These are phyloP conservation scores for Umbelopsis sp. DNA, from an alignment of 192 early-diverging fungal genomes.

Conservation along the genomic window DNA sequence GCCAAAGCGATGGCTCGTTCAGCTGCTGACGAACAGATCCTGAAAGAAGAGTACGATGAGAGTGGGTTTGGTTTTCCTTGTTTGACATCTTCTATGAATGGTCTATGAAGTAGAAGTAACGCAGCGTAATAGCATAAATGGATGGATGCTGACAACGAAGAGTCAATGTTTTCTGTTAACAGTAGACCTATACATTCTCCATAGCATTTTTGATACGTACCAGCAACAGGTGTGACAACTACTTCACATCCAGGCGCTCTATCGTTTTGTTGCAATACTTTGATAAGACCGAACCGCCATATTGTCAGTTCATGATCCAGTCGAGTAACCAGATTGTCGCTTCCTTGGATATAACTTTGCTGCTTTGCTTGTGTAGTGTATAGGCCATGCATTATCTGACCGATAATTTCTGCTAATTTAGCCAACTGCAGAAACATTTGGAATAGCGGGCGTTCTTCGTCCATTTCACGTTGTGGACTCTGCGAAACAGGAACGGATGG, in stretches of 20 bases:
- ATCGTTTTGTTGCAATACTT: constrained; percentile 24
- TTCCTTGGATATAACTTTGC: constrained; percentile 30
- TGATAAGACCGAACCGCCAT: constrained; percentile 38
- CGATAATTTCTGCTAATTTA: constrained; percentile 40
- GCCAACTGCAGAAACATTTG: constrained; percentile 38
- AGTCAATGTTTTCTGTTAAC: no score
- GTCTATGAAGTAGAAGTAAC: constrained; percentile 39
- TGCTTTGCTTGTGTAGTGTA: constrained; percentile 38
- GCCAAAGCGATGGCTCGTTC: constrained; percentile 29
- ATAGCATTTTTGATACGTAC: constrained; percentile 22
- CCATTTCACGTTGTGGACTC: background rate
- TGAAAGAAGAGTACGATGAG: constrained; percentile 33
- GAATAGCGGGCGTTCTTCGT: constrained; percentile 27
- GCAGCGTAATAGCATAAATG: constrained; percentile 38
- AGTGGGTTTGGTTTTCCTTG: constrained; percentile 16
- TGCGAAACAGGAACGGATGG: constrained; percentile 26
- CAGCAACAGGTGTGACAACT: constrained; percentile 30
- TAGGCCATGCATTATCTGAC: constrained; percentile 37
- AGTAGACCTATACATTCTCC: no score
- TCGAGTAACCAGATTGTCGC: constrained; percentile 32
- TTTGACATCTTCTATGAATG: constrained; percentile 32
- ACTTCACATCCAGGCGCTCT: background rate
- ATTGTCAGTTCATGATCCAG: constrained; percentile 39
- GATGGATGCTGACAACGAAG: constrained; percentile 34
- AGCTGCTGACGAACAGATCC: constrained; percentile 37